Base-by-base conservation (phyloP, 306 rosid genomes). In the Betula pendula region DNA sequence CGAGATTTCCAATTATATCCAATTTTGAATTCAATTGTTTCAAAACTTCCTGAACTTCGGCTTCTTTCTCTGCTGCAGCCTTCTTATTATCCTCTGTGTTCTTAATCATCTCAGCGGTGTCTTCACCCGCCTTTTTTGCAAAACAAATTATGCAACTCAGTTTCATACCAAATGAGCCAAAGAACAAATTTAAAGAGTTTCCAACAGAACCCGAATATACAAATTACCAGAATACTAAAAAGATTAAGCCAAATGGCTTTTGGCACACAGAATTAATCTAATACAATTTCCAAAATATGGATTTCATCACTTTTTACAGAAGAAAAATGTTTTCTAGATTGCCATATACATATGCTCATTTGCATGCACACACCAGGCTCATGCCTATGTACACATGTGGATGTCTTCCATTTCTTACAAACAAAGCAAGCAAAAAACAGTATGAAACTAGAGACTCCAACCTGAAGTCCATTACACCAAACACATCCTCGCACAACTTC, bases 1-100 rank as follows among this genome's bases (percentile, higher is more conserved):
- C 88, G 20, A 95, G 97, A 83, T 95, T 95, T 87, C 97, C 97
- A 72, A 92, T 83, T 6, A 78, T 72, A 82, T 92, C 96, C 90
- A 90, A 83, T 77, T 82, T 90, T 8, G 87, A 72, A 83, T 92
- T 88, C 86, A 95, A 69, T 55, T 69, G 82, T 5, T 72, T 72
- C 0, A 70, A 66, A 52, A 89, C 85, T 27, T 95, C 99, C 70
- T 65, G 68, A 63, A 87, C 96, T 83, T 95, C 97, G 72, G 70
- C 84, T n/a, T 92, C 97, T 82, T 92, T 95, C 77, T 87, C 96
- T 16, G 97, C 86, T 0, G 85, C 77, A 72, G 47, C 69, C 74
- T 71, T 92, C 81, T 89, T 90, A 19, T 80, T 86, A 59, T 84
- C 90, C 77, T 90, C 96, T 0, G 97, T 89, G n/a, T 86, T 81